A percentile compares a stretch with the other conserved stretches of the same genome.
These are phyloP conservation scores for Talaromyces sp. DNA, from an alignment of 2,329 filamentous ascomycete genomes.

Conservation along the genomic window DNA sequence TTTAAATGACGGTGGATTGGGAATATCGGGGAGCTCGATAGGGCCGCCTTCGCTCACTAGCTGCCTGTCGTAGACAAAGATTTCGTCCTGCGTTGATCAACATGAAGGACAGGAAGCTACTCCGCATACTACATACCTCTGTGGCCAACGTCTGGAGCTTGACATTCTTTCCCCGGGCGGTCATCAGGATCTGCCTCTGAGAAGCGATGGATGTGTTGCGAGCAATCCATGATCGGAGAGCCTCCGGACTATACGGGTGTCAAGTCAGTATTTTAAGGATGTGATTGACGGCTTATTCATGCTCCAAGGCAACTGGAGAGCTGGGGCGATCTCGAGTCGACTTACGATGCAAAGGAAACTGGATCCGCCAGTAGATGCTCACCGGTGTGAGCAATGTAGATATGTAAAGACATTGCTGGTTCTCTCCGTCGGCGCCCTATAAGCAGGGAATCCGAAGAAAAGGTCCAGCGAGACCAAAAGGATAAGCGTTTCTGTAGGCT, in stretches of 20 bases:
- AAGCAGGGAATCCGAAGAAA: conserved; percentile 21
- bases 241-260: conserved; percentile 63
- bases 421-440: conserved; percentile 30
- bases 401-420: conserved; percentile 75
- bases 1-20: conserved; percentile 56
- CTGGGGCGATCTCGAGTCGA: conserved; percentile 22
- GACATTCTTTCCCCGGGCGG: conserved; percentile 75
- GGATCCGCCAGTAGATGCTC: conserved; percentile 77
- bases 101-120: not conserved
- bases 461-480: conserved; percentile 12
- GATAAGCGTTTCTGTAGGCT: not conserved
- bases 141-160: conserved; percentile 74
- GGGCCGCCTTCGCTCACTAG: conserved; percentile 51
- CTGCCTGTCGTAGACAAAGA: conserved; percentile 87
- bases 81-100: conserved; percentile 62
- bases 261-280: conserved; percentile 17
- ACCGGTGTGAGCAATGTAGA: conserved; percentile 91
- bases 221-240: conserved; percentile 76
- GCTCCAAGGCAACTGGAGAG: not conserved
- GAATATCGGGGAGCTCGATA: conserved; percentile 50
- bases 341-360: conserved; percentile 69
- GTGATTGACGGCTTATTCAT: not conserved
- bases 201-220: conserved; percentile 68
- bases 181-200: conserved; percentile 82
- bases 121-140: conserved; percentile 57